Evolutionary conservation across 2,329 filamentous ascomycete species (phyloP).

Genomic region (Arthroderma sp.): DNA sequence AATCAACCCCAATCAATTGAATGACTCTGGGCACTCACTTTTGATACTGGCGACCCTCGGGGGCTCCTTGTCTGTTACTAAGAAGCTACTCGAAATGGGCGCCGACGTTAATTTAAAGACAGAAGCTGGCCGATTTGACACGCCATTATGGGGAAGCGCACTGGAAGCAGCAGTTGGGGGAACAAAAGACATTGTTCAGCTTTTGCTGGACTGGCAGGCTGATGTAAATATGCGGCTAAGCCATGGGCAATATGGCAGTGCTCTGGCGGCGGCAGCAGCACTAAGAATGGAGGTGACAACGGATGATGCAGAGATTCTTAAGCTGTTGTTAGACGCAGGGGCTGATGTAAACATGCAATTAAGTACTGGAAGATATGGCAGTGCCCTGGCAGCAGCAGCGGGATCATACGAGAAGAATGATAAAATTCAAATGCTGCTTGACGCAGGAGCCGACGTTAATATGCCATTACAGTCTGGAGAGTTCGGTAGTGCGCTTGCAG

Average conservation of each 20-base stretch:
- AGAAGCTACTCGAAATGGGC: not conserved
- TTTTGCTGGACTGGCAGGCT: not conserved
- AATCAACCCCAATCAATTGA: not conserved
- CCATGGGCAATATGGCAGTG: slow-evolving; percentile 4
- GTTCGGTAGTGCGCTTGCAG: slow-evolving; percentile 9
- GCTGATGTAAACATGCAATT: not conserved
- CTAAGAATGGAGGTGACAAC: not conserved
- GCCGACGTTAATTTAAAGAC: not conserved
- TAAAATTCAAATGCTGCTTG: not conserved
- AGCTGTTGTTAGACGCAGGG: not conserved
- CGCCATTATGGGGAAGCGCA: not conserved
- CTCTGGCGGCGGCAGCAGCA: slow-evolving; percentile 7
- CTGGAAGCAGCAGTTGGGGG: not conserved
- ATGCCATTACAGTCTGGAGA: not conserved
- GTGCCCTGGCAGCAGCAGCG: not conserved
- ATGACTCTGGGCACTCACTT: not conserved
- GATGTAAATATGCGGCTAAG: not conserved
- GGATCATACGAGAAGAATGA: not conserved
- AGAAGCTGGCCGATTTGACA: no score
- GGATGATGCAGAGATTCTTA: not conserved
- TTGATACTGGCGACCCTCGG: not conserved
- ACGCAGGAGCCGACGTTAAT: slow-evolving; percentile 5
- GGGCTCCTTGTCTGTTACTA: not conserved
- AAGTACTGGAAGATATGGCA: not conserved
- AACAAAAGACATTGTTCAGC: not conserved